Percentiles rank a stretch among this genome's conserved stretches.
These are phyloP conservation scores for Circinella minor DNA, from an alignment of 371 early-diverging fungal genomes.

Conservation along the genomic window DNA sequence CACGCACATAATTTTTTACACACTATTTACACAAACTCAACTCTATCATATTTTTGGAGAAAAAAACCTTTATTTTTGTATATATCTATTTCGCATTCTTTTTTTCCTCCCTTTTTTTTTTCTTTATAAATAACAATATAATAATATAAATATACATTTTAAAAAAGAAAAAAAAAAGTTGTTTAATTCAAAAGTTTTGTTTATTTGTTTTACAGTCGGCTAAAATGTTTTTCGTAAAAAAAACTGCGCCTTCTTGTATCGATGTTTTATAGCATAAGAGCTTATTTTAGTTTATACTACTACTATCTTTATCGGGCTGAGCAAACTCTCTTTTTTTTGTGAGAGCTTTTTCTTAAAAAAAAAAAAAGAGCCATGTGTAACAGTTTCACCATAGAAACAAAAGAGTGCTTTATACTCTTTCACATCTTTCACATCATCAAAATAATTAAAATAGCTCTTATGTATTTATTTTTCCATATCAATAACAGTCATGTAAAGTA, in stretches of 20 bases:
- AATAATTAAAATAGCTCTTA: no score
- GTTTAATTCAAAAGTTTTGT: no score
- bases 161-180: no score
- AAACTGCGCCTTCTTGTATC: constrained; percentile 2
- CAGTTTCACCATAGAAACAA: not conserved
- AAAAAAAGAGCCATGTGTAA: not conserved
- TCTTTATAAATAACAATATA: no score
- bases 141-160: not conserved
- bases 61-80: not conserved
- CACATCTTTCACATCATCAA: no score
- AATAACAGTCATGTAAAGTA: no score
- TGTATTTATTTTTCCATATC: no score
- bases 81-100: not conserved
- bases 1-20: not conserved
- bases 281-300: not conserved
- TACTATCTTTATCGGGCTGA: not conserved
- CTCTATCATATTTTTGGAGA: no score
- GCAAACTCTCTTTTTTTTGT: not conserved
- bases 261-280: not conserved
- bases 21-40: no score
- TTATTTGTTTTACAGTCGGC: not conserved
- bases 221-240: not conserved
- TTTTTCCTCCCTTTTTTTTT: no score
- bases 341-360: not conserved
- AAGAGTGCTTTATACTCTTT: not conserved